Conservation (phyloP, 2,329 filamentous ascomycete genomes). For the Escovopsis sp. region DNA sequence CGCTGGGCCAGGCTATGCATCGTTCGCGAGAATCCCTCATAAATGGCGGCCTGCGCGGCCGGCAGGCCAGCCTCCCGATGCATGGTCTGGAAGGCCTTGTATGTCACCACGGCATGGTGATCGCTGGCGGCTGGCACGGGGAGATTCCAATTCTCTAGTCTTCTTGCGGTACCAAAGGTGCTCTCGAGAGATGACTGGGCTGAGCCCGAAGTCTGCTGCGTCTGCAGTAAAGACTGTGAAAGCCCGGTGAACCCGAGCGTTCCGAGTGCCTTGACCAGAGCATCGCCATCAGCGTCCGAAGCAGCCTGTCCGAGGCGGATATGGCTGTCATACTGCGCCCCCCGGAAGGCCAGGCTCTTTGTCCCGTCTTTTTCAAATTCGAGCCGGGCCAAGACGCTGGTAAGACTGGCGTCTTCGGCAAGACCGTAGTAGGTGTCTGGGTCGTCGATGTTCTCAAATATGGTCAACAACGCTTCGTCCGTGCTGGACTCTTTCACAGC, state of each 20-base stretch:
- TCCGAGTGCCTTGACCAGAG: conserved; percentile 63
- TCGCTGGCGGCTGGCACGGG: conserved; percentile 50
- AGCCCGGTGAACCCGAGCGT: conserved; percentile 73
- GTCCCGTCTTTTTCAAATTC: conserved; percentile 81
- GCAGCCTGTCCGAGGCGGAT: conserved; percentile 46
- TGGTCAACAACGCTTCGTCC: conserved; percentile 56
- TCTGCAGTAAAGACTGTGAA: conserved; percentile 63
- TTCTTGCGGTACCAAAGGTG: conserved; percentile 66
- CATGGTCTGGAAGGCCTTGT: conserved; percentile 68
- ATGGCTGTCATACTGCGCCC: conserved; percentile 79
- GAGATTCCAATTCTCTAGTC: conserved; percentile 84
- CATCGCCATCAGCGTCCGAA: conserved; percentile 46
- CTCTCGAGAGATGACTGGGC: conserved; percentile 49
- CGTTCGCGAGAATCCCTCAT: conserved; percentile 46
- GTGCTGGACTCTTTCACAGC: conserved; percentile 38
- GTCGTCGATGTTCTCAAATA: conserved; percentile 89
- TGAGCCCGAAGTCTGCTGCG: conserved; percentile 45
- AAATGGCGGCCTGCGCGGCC: conserved; percentile 41
- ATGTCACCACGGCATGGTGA: conserved; percentile 55
- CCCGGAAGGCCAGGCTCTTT: conserved; percentile 80
- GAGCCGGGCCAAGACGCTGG: conserved; percentile 64
- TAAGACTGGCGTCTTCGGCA: conserved; percentile 60
- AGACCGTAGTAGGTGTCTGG: conserved; percentile 93
- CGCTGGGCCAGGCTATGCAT: conserved; percentile 41
- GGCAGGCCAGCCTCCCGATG: conserved; percentile 46